phyloP scores from a whole-genome alignment of 1,284 basidiomycete genomes.

The Neotropicomus parvogracilis region DNA sequence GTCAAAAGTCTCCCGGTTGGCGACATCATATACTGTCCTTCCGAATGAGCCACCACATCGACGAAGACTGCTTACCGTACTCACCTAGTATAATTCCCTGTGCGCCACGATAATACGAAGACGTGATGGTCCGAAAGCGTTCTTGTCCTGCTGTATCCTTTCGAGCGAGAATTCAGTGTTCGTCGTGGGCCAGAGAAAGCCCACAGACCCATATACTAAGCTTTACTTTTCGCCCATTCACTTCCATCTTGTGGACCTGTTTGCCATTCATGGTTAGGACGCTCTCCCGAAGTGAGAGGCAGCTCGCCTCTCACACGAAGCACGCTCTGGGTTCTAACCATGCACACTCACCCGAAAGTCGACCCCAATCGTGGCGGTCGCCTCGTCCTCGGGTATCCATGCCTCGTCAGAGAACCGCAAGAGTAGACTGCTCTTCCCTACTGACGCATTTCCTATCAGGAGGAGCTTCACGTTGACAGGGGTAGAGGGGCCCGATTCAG shows the following conservation, averaged over 20 bases:
- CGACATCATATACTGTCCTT: conserved; percentile 84
- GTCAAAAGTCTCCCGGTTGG: conserved; percentile 88
- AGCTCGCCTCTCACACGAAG: too few species aligned
- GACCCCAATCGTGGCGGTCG: conserved; percentile 90
- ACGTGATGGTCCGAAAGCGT: conserved; percentile 87
- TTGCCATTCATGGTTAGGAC: too few species aligned
- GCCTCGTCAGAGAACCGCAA: conserved; percentile 95
- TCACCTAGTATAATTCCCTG: conserved; percentile 90
- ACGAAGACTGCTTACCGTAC: neutral
- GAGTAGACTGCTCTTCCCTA: conserved; percentile 88
- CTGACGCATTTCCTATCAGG: conserved; percentile 84
- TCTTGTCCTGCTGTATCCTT: conserved; percentile 92
- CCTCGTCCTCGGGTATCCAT: conserved; percentile 93
- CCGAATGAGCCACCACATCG: neutral
- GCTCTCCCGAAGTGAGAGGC: too few species aligned
- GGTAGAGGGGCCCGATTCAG: conserved; percentile 10
- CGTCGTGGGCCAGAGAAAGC: neutral
- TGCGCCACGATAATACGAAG: conserved; percentile 89
- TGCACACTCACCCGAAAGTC: conserved; percentile 65
- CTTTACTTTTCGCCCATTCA: conserved; percentile 76
- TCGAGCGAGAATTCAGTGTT: neutral
- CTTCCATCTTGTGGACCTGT: conserved; percentile 80
- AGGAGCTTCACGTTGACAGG: conserved; percentile 59
- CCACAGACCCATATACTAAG: conserved; percentile 76
- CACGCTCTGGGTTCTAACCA: too few species aligned